Evolutionary conservation across 1,284 basidiomycete genomes (phyloP).

Genomic region (Irpex lacteus): DNA sequence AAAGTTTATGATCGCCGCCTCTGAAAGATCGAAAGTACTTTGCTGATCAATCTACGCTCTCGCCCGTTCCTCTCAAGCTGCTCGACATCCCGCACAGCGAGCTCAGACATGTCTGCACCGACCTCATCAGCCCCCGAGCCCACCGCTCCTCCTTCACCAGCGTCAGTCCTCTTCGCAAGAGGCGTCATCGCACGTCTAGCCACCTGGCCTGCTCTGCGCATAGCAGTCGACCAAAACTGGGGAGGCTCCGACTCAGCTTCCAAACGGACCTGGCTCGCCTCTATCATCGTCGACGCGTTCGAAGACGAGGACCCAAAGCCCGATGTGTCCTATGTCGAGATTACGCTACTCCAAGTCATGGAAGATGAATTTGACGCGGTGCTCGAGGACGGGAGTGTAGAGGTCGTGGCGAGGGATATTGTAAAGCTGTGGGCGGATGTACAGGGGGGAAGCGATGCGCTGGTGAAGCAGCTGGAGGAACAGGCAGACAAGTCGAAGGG

Average conservation of each 20-base stretch:
- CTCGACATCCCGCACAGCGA: background rate
- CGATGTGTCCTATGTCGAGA: conserved; percentile 75
- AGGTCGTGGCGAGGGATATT: conserved; percentile 68
- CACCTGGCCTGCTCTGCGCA: conserved; percentile 79
- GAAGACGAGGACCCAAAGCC: conserved; percentile 56
- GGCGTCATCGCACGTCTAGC: conserved; percentile 78
- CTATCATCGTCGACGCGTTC: conserved; percentile 81
- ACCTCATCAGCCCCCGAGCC: conserved; percentile 28
- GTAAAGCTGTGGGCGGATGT: conserved; percentile 64
- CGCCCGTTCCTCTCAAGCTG: background rate
- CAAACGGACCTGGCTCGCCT: conserved; percentile 82
- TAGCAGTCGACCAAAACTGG: conserved; percentile 83
- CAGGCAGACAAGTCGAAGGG: conserved; percentile 60
- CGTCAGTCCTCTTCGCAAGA: conserved; percentile 77
- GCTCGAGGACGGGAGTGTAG: conserved; percentile 80
- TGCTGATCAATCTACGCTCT: background rate
- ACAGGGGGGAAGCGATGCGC: conserved; percentile 37
- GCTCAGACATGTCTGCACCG: conserved; percentile 12
- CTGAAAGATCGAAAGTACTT: background rate
- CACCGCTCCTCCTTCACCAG: conserved; percentile 32
- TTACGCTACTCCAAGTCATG: conserved; percentile 77
- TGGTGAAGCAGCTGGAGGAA: conserved; percentile 55
- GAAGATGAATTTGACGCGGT: conserved; percentile 81
- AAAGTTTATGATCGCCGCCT: background rate
- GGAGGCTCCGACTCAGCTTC: conserved; percentile 70